Percentiles rank a stretch among this genome's conserved stretches.
These are phyloP conservation scores for Suillus lakei DNA, from an alignment of 768 basidiomycete species.

Conservation along the genomic window DNA sequence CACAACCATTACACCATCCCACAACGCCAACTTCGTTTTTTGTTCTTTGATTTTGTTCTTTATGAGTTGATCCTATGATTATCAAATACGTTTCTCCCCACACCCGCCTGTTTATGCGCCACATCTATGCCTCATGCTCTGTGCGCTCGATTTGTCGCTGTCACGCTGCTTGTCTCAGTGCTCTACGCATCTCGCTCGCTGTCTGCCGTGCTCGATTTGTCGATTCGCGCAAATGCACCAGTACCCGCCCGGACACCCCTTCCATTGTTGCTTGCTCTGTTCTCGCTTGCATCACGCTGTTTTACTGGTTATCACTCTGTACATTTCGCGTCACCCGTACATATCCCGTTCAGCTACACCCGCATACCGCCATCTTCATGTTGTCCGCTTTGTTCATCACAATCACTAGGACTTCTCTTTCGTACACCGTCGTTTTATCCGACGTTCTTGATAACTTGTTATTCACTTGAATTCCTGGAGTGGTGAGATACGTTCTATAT, in stretches of 20 bases:
- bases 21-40: slow-evolving; percentile 5
- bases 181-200: background rate
- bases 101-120: slow-evolving; percentile 4
- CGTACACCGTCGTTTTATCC: background rate
- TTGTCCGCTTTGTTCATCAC: background rate
- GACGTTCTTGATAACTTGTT: slow-evolving; percentile 4
- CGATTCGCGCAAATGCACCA: slow-evolving; percentile 6
- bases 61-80: slow-evolving; percentile 16
- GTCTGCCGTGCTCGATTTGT: slow-evolving; percentile 7
- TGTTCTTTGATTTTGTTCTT: slow-evolving; percentile 12
- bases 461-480: background rate
- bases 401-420: background rate
- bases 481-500: slow-evolving; percentile 6
- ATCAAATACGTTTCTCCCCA: slow-evolving; percentile 14
- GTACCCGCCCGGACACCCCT: background rate
- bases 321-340: slow-evolving; percentile 1
- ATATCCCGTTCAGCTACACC: slow-evolving; percentile 2
- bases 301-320: slow-evolving; percentile 8
- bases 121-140: slow-evolving; percentile 3
- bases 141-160: slow-evolving; percentile 12
- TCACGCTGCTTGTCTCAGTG: slow-evolving; percentile 5
- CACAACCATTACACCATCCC: slow-evolving; percentile 7
- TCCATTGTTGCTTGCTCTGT: slow-evolving; percentile 7
- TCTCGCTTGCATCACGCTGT: slow-evolving; percentile 8
- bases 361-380: background rate